A percentile compares a stretch with the other conserved stretches of the same genome.
phyloP scores from a whole-genome alignment of 1,284 basidiomycete genomes.

The Ganoderma leucocontextum region DNA sequence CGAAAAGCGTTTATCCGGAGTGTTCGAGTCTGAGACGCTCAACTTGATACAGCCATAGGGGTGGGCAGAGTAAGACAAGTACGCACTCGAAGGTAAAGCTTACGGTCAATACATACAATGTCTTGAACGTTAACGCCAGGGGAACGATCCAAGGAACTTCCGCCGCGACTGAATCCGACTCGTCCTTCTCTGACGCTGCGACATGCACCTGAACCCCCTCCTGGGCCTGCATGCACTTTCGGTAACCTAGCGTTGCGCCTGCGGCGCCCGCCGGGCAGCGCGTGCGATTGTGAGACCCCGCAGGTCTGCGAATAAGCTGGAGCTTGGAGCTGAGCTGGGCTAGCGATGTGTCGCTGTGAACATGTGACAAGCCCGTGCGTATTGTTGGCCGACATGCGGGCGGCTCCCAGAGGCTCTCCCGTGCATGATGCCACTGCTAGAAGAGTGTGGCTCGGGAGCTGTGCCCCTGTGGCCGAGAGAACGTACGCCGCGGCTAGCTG shows the following conservation, averaged over 20 bases:
- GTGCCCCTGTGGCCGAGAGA: conserved; percentile 22
- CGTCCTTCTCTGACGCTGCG: background rate
- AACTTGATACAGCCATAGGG: background rate
- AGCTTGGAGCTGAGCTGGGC: background rate
- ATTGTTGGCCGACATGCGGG: background rate
- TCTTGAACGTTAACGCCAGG: background rate
- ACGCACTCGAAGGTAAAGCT: background rate
- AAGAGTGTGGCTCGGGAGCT: conserved; percentile 14
- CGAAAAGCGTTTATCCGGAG: background rate
- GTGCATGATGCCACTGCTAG: conserved; percentile 9
- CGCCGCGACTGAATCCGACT: background rate
- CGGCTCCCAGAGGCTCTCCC: background rate
- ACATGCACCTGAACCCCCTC: conserved; percentile 10
- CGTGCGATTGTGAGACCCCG: background rate
- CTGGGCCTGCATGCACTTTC: conserved; percentile 31
- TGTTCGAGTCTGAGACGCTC: background rate
- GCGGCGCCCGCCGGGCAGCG: conserved; percentile 10
- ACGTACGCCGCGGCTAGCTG: conserved; percentile 10
- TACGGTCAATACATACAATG: background rate
- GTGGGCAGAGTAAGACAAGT: background rate
- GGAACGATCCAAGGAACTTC: background rate
- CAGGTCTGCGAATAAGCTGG: background rate
- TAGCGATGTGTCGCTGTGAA: background rate
- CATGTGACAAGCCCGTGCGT: conserved; percentile 2
- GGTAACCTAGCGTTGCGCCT: conserved; percentile 20